These are phyloP conservation scores for Cadophora sp. DNA, from an alignment of 2,329 filamentous ascomycete species.

Conservation along the genomic window DNA sequence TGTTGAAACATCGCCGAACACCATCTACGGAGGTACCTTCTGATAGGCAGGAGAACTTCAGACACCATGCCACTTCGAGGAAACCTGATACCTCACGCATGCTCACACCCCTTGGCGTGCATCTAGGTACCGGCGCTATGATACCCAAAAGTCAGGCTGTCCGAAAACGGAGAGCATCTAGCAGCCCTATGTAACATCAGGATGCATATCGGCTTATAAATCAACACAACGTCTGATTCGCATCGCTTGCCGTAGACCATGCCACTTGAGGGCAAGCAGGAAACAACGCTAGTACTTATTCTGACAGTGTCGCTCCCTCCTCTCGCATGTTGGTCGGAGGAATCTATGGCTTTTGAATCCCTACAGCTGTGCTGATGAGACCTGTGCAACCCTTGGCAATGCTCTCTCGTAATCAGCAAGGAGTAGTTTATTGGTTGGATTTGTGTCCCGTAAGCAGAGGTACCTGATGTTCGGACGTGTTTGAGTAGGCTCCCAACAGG, in stretches of 20 bases:
- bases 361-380: neutral
- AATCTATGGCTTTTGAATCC: neutral
- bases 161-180: neutral
- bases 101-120: neutral
- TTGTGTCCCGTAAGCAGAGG: conserved; percentile 2
- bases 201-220: conserved; percentile 9
- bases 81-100: conserved; percentile 4
- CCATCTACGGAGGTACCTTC: neutral
- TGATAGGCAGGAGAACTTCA: neutral
- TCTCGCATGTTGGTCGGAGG: neutral
- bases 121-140: conserved; percentile 4
- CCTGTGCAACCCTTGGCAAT: conserved; percentile 6
- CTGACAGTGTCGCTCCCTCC: conserved; percentile 9
- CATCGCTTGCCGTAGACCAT: neutral
- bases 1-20: neutral
- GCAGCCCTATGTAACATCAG: neutral
- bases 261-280: neutral
- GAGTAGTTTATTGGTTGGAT: neutral
- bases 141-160: neutral
- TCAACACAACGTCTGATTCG: conserved; percentile 3
- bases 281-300: conserved; percentile 1
- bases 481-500: neutral
- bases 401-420: conserved; percentile 11
- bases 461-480: neutral
- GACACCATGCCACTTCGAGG: conserved; percentile 1